A percentile compares a stretch with the other conserved stretches of the same genome.
phyloP scores from a whole-genome alignment of 73 alveolate genomes.

The Uronychia binucleata region DNA sequence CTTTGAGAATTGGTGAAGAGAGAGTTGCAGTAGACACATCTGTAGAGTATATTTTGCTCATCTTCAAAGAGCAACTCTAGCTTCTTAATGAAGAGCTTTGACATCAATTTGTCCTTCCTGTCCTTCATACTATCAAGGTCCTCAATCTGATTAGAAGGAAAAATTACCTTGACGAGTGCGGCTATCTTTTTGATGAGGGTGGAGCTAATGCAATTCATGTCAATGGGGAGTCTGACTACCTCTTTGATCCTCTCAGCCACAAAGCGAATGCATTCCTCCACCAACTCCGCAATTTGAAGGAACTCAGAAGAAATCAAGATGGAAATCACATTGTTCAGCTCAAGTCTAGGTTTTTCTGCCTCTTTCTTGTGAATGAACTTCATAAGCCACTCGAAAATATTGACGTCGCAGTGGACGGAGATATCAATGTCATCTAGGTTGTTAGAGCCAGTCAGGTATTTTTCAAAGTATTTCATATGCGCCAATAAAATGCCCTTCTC shows the following conservation, averaged over 20 bases:
- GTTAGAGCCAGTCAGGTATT: too few relatives aligned
- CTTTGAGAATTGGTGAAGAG: constrained; percentile 56
- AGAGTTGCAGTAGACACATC: constrained; percentile 64
- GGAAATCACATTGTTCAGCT: constrained; percentile 55
- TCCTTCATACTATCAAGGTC: constrained; percentile 59
- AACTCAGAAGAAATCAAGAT: constrained; percentile 67
- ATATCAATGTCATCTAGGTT: constrained; percentile 58
- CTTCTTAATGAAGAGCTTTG: constrained; percentile 70
- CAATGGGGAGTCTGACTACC: constrained; percentile 61
- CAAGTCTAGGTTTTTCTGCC: constrained; percentile 31
- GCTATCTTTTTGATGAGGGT: constrained; percentile 46
- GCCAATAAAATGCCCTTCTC: constrained; percentile 38
- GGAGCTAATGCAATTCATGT: constrained; percentile 57
- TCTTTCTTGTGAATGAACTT: neutral
- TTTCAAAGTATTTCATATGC: constrained; percentile 77
- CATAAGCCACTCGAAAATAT: constrained; percentile 66
- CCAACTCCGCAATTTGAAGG: constrained; percentile 53
- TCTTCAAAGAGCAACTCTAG: constrained; percentile 67
- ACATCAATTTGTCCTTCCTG: constrained; percentile 62
- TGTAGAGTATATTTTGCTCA: constrained; percentile 53
- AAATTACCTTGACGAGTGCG: constrained; percentile 1
- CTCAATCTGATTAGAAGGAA: neutral
- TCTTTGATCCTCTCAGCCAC: constrained; percentile 50
- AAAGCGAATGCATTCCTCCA: constrained; percentile 54
- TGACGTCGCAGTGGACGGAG: constrained; percentile 65